These are phyloP conservation scores for Termitomyces sp. DNA, from an alignment of 768 basidiomycete genomes.

Conservation along the genomic window DNA sequence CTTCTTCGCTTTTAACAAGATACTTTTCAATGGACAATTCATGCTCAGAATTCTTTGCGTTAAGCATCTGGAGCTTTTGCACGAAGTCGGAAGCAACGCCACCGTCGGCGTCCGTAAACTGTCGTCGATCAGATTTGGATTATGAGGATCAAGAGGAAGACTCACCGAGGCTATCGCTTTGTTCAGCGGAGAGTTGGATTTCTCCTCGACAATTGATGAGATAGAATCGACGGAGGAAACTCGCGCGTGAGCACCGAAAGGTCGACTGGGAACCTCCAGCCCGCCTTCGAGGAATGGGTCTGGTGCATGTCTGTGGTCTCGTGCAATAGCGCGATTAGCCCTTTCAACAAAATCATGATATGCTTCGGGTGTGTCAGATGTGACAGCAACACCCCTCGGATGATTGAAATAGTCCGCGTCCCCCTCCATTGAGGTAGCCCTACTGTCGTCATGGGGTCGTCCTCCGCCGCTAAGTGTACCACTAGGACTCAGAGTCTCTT, in stretches of 20 bases:
- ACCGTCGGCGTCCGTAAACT: constrained; percentile 94
- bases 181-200: constrained; percentile 85
- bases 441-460: constrained; percentile 35
- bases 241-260: constrained; percentile 79
- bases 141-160: constrained; percentile 4
- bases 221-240: constrained; percentile 88
- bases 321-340: constrained; percentile 79
- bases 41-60: constrained; percentile 83
- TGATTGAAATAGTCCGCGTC: constrained; percentile 50
- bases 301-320: constrained; percentile 69
- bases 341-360: constrained; percentile 81
- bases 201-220: constrained; percentile 87
- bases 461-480: constrained; percentile 24
- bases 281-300: constrained; percentile 78
- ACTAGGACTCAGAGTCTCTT: constrained; percentile 45
- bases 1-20: constrained; percentile 87
- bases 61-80: constrained; percentile 72
- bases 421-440: constrained; percentile 43
- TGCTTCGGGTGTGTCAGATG: constrained; percentile 31
- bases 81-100: constrained; percentile 89
- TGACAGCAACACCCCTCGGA: constrained; percentile 24
- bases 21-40: constrained; percentile 92
- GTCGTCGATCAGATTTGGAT: constrained; percentile 2
- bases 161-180: constrained; percentile 86
- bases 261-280: constrained; percentile 50